Evolutionary conservation across 2,329 filamentous ascomycete genomes (phyloP).

Genomic region (Plenodomus tracheiphilus): DNA sequence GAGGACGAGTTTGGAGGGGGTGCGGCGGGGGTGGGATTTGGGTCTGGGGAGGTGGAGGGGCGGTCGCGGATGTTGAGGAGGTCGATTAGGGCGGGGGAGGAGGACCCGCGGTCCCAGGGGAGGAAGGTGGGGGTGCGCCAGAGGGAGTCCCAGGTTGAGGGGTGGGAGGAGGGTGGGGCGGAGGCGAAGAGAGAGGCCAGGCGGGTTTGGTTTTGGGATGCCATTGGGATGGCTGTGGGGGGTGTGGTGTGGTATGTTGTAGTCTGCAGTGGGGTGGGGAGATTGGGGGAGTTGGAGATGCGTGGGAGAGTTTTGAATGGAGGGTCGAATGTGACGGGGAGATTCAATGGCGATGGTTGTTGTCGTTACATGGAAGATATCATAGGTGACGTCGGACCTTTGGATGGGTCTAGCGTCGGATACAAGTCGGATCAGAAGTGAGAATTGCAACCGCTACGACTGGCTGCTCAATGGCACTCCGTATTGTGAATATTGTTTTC

Average conservation of each 20-base stretch:
- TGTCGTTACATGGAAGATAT: too few species aligned
- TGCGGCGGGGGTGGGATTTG: conserved; percentile 25
- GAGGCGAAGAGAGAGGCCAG: conserved; percentile 50
- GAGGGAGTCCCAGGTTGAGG: background rate
- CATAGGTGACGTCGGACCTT: too few species aligned
- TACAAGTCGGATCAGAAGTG: too few species aligned
- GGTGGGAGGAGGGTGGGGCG: conserved; percentile 28
- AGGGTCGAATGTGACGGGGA: too few species aligned
- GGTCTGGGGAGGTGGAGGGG: conserved; percentile 12
- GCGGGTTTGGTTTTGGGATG: conserved; percentile 39
- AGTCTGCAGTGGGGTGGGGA: background rate
- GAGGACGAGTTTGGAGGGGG: conserved; percentile 10
- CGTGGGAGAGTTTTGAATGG: too few species aligned
- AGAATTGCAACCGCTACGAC: too few species aligned
- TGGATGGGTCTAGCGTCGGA: too few species aligned
- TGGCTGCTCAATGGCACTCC: too few species aligned
- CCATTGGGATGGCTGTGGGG: conserved; percentile 8
- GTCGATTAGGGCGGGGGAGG: conserved; percentile 64
- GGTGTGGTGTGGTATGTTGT: too few species aligned
- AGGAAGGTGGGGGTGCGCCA: conserved; percentile 53
- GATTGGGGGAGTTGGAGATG: background rate
- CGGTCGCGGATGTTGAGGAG: conserved; percentile 40
- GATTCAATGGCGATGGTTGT: too few species aligned
- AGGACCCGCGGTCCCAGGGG: conserved; percentile 62
- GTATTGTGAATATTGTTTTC: too few species aligned